Conservation (phyloP, 495 filamentous ascomycete genomes). For the Penicillium canescens region DNA sequence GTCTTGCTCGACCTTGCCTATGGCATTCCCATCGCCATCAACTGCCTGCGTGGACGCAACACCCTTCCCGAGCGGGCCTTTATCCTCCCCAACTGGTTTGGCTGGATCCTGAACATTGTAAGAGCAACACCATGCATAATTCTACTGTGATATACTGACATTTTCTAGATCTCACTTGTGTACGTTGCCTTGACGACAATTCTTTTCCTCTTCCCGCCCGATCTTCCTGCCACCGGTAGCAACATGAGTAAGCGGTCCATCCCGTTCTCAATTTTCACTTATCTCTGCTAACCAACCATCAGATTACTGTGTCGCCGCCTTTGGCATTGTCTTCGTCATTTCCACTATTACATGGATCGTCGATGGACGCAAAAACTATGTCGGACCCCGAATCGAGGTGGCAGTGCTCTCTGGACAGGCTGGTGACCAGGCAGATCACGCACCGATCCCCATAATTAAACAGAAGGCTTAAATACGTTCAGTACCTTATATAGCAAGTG, state of each 20-base stretch:
- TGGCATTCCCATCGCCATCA: constrained; percentile 69
- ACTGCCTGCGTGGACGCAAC: constrained; percentile 61
- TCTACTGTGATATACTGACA: constrained; percentile 1
- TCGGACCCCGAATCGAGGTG: constrained; percentile 57
- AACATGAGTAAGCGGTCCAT: constrained; percentile 63
- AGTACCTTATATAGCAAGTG: no score
- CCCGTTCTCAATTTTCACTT: constrained; percentile 4
- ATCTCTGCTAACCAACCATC: neutral
- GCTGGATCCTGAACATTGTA: constrained; percentile 52
- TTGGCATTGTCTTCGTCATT: constrained; percentile 66
- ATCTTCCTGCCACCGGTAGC: constrained; percentile 60
- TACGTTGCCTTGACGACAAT: constrained; percentile 71
- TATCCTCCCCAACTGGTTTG: constrained; percentile 55
- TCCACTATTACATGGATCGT: constrained; percentile 67
- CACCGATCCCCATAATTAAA: constrained; percentile 20
- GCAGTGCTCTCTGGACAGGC: constrained; percentile 36
- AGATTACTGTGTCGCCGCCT: constrained; percentile 72
- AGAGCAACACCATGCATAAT: neutral
- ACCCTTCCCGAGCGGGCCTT: constrained; percentile 66
- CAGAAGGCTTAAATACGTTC: no score
- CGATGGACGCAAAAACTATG: constrained; percentile 73
- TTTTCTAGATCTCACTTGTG: constrained; percentile 55
- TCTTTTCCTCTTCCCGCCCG: constrained; percentile 75
- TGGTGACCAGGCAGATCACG: constrained; percentile 14
- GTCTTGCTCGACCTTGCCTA: constrained; percentile 73